Evolutionary conservation across 768 basidiomycete species (phyloP).

Genomic region (Termitomyces sp.): DNA sequence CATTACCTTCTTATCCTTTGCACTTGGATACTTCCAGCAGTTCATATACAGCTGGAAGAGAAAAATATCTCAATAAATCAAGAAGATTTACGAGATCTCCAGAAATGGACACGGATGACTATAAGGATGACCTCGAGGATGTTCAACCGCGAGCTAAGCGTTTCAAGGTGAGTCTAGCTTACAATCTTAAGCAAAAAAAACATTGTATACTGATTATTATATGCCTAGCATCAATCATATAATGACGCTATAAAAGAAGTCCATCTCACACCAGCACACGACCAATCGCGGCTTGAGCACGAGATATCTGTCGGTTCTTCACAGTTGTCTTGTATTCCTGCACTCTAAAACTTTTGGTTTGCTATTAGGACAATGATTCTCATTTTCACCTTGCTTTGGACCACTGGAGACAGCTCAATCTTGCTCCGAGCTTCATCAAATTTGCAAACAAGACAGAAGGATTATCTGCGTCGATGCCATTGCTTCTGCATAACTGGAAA

Average conservation of each 20-base stretch:
- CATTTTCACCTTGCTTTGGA: conserved; percentile 75
- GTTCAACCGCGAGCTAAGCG: conserved; percentile 40
- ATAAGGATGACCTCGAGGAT: conserved; percentile 24
- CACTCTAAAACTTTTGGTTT: conserved; percentile 1
- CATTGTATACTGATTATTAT: neutral
- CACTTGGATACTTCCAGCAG: neutral
- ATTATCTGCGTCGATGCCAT: conserved; percentile 72
- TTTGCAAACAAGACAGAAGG: conserved; percentile 63
- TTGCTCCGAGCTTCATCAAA: conserved; percentile 69
- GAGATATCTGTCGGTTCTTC: conserved; percentile 53
- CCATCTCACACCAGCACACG: conserved; percentile 67
- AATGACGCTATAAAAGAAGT: conserved; percentile 64
- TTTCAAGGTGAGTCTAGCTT: conserved; percentile 41
- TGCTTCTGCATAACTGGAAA: conserved; percentile 78
- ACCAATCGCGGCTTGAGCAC: conserved; percentile 52
- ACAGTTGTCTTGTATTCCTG: conserved; percentile 2
- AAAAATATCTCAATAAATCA: neutral
- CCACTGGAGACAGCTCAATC: conserved; percentile 79
- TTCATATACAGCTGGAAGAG: neutral
- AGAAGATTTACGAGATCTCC: neutral
- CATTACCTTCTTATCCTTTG: neutral
- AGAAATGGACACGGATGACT: conserved; percentile 16
- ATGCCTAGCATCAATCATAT: conserved; percentile 69
- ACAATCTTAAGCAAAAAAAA: neutral
- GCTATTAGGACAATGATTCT: conserved; percentile 65